phyloP scores from a whole-genome alignment of 768 basidiomycete species.

The Suillus occidentalis region DNA sequence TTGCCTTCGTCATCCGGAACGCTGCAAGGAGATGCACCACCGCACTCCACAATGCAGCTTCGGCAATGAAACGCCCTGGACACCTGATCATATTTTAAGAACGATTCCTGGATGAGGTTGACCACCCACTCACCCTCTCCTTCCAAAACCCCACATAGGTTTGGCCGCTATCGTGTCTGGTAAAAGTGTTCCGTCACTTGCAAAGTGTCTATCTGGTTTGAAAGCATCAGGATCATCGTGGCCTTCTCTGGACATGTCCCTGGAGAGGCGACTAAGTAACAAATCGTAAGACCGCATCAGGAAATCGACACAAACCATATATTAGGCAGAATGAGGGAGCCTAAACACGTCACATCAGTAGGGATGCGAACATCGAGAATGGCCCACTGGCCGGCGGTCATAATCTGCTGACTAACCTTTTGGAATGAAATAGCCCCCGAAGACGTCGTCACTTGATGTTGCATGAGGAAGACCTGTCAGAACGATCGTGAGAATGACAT shows the following conservation, averaged over 20 bases:
- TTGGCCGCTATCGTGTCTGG: conserved; percentile 31
- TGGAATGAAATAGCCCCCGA: conserved; percentile 42
- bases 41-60: conserved; percentile 31
- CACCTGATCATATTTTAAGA: conserved; percentile 11
- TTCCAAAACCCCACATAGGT: conserved; percentile 30
- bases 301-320: conserved; percentile 23
- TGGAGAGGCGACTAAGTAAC: conserved; percentile 3
- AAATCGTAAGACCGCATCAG: background rate
- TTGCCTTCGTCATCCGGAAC: conserved; percentile 16
- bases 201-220: conserved; percentile 27
- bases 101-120: background rate
- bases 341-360: conserved; percentile 4
- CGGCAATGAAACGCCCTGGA: conserved; percentile 33
- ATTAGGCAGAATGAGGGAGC: conserved; percentile 26
- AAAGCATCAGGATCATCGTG: conserved; percentile 29
- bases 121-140: conserved; percentile 17
- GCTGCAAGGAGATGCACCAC: conserved; percentile 29
- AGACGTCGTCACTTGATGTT: conserved; percentile 41
- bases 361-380: background rate
- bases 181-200: conserved; percentile 21
- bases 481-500: background rate
- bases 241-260: conserved; percentile 33
- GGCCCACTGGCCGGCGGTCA: background rate
- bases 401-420: conserved; percentile 25
- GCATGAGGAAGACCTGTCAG: conserved; percentile 27